Evolutionary conservation across 2,329 filamentous ascomycete species (phyloP), one percentile per base, ranked within the genome.

Genomic region (Neocatenulostroma microsporum): DNA sequence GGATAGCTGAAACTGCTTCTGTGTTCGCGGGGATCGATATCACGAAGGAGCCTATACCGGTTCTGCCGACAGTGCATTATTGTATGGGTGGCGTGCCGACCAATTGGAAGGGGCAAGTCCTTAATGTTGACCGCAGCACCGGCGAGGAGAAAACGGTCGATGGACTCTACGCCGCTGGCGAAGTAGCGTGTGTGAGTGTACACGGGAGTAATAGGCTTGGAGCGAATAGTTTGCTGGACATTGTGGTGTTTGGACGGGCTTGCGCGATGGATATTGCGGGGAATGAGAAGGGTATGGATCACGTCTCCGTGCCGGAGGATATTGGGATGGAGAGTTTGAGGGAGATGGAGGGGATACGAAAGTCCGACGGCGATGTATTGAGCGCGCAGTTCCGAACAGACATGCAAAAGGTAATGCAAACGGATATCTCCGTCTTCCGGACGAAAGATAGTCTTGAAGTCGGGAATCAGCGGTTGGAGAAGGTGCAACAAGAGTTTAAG

Each of bases 21-120:
- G 68, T 71, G 21, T 71, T 70, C 46, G 63, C 67, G 1, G 67
- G 67, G 4, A 65, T 71, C 12, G 67, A 71, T 42, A 64, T 71
- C 15, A 69, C 65, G 11, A 62, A 58, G 45, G 55, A 71, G 41
- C 64, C 68, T 1, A 71, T 72, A 39, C 68, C 68, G 2, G 68
- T 72, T 2, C 44, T 63, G 4, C 69, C 68, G 0, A 72, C 68
- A 1, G 69, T 72, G 3, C 68, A 71, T 45, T 71, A 70, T 44
- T 68, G 65, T 42, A 71, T 70, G 68, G 67, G 67, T 14, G 67
- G 67, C 17, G 66, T 70, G 10, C 66, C 67, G 6, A 71, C 67
- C 3, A 69, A 70, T 32, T 70, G 62, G 43, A 64, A 64, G 26
- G 67, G 67, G 13, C 62, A 70, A 40, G 67, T 70, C 8, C 46